These are phyloP conservation scores for Beauveria australis DNA, from an alignment of 2,329 filamentous ascomycete genomes.

Conservation along the genomic window DNA sequence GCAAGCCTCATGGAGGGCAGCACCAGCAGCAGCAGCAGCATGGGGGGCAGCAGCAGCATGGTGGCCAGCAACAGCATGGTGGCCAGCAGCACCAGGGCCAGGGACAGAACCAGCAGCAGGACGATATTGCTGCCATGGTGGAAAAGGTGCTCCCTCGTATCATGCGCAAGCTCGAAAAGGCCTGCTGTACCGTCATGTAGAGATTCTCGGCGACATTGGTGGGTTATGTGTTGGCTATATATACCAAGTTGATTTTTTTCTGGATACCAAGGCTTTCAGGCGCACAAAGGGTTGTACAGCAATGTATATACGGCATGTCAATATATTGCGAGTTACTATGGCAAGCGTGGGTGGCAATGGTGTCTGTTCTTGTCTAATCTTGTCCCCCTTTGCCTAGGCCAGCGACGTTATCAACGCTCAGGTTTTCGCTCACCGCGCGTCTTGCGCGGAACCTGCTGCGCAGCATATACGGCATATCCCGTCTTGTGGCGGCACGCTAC, in stretches of 20 bases:
- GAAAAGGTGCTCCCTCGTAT: slow-evolving; percentile 53
- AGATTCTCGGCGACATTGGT: not conserved
- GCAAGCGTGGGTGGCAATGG: not conserved
- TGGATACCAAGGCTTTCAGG: slow-evolving; percentile 7
- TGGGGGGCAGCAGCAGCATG: slow-evolving; percentile 27
- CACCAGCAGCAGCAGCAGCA: slow-evolving; percentile 25
- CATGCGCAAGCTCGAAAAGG: slow-evolving; percentile 56
- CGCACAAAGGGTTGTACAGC: not conserved
- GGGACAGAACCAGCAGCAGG: slow-evolving; percentile 34
- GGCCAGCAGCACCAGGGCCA: slow-evolving; percentile 34
- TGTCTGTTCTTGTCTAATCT: too few relatives aligned
- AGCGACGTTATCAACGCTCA: not conserved
- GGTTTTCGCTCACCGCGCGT: not conserved
- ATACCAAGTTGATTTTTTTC: not conserved
- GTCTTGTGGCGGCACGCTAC: not conserved
- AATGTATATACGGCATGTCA: not conserved
- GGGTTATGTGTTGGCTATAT: not conserved
- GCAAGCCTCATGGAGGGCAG: slow-evolving; percentile 29
- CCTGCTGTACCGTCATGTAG: slow-evolving; percentile 72
- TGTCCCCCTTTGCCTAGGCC: too few relatives aligned
- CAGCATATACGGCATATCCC: not conserved
- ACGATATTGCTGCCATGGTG: slow-evolving; percentile 51
- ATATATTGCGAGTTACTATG: slow-evolving; percentile 1
- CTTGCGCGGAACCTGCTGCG: not conserved
- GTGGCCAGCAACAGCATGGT: slow-evolving; percentile 33